Conservation (phyloP, 306 rosid genomes). For the Corylus americana region DNA sequence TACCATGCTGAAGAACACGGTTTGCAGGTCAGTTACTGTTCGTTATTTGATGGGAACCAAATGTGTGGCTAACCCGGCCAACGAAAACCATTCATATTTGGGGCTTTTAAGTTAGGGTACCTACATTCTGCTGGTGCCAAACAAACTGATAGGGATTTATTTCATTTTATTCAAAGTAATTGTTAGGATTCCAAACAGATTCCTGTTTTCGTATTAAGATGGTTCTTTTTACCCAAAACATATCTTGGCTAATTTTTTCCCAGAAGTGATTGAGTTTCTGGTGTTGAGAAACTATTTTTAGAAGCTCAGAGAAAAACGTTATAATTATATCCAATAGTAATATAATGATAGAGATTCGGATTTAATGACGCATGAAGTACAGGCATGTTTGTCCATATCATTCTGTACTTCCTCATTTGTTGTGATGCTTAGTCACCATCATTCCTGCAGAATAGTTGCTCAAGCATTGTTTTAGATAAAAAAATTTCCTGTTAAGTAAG, state of each 20-base stretch:
- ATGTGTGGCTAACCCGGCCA: neutral
- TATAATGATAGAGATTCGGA: neutral
- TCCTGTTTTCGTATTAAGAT: too few relatives aligned
- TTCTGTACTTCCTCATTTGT: neutral
- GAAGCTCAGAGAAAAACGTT: neutral
- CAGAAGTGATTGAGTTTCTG: too few relatives aligned
- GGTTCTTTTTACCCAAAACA: too few relatives aligned
- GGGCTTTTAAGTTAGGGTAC: neutral
- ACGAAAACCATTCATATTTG: neutral
- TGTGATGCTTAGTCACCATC: neutral
- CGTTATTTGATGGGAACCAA: neutral
- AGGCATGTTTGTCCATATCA: neutral
- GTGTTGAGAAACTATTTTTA: neutral
- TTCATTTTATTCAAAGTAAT: neutral
- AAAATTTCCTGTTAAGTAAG: neutral
- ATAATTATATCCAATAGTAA: neutral
- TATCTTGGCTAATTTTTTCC: too few relatives aligned
- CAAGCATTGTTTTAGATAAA: neutral
- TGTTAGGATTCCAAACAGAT: neutral
- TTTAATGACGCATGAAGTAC: neutral
- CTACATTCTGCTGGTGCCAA: neutral
- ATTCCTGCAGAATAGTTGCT: neutral
- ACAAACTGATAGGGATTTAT: neutral
- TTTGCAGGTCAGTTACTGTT: conserved; percentile 63
- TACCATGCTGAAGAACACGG: conserved; percentile 88